Evolutionary conservation across 768 basidiomycete genomes (phyloP), one percentile per base, ranked within the genome.

Genomic region (Imleria badia): DNA sequence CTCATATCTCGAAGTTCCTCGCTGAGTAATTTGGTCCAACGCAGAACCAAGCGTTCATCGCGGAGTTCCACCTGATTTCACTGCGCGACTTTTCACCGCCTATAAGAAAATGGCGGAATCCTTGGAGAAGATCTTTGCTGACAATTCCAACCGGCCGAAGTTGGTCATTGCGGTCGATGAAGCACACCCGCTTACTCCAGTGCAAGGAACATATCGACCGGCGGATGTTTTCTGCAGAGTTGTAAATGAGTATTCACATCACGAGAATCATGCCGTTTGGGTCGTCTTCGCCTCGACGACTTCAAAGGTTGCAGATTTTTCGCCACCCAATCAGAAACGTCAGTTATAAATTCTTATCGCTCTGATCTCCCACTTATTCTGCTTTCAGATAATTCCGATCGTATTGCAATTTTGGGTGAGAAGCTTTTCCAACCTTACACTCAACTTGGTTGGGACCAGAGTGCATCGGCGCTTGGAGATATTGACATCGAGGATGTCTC

Each of bases 161-260:
- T 17, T 64, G 40, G 39, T 64, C 15, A 64, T 64, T 19, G 62
- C 62, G 2, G 2, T 63, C 6, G 61, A 63, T 19, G 54, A 60
- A 3, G 58, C 58, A 13, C 54, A 63, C 15, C 13, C 48, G 0
- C 45, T 63, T 7, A 44, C 50, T 2, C 19, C 23, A 44, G 1
- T 20, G 6, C 26, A 29, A n/a, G 6, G 13, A 6, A 6, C 5
- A 29, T 48, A 60, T 30, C 51, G 45, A 1, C 59, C 51, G 0
- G 62, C 45, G 5, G 51, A 63, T 17, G 26, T 56, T 3, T 17
- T 63, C 0, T 48, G 48, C 40, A 52, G 50, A 20, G 36, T 49
- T 0, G 42, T 58, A 0, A 60, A 49, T 10, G 15, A 45, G 5
- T 61, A 55, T 43, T 64, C 62, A 0, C 58, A 54, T n/a, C 1